phyloP scores from a whole-genome alignment of 768 basidiomycete genomes.

The Tephrocybe sp. region DNA sequence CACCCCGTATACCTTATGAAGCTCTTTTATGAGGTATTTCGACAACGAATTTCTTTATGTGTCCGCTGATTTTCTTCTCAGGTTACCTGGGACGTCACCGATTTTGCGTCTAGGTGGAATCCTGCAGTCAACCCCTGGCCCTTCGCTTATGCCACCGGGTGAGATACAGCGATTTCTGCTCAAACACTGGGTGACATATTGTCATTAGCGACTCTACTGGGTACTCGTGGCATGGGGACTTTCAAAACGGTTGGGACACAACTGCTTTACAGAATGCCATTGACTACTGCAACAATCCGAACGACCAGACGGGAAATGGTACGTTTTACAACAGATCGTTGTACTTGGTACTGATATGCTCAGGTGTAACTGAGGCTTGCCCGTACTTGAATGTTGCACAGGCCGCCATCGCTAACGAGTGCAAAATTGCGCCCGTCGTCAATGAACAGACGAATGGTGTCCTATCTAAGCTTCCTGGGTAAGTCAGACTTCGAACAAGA shows the following conservation, averaged over 20 bases:
- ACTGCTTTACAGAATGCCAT: conserved; percentile 46
- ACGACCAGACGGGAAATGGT: conserved; percentile 32
- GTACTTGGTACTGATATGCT: background rate
- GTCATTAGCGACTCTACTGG: conserved; percentile 49
- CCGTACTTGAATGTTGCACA: conserved; percentile 34
- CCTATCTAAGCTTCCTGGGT: conserved; percentile 30
- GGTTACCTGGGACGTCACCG: conserved; percentile 40
- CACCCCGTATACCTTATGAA: conserved; percentile 40
- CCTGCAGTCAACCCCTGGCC: conserved; percentile 35
- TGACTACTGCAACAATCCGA: conserved; percentile 42
- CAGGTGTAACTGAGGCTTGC: conserved; percentile 39
- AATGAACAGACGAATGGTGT: conserved; percentile 24
- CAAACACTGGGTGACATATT: background rate
- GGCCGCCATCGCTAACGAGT: conserved; percentile 25
- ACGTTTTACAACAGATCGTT: background rate
- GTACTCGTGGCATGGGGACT: conserved; percentile 48
- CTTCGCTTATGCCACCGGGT: conserved; percentile 46
- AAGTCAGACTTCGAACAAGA: background rate
- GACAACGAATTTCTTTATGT: too few species aligned
- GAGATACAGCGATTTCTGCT: conserved; percentile 4
- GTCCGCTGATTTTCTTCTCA: conserved; percentile 1
- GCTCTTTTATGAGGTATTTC: conserved; percentile 34
- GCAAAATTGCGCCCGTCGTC: conserved; percentile 33
- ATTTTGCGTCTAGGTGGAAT: conserved; percentile 35
- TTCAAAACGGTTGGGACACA: conserved; percentile 52